These are phyloP conservation scores for Fusarium protoensiforme DNA, from an alignment of 2,329 filamentous ascomycete species.

Conservation along the genomic window DNA sequence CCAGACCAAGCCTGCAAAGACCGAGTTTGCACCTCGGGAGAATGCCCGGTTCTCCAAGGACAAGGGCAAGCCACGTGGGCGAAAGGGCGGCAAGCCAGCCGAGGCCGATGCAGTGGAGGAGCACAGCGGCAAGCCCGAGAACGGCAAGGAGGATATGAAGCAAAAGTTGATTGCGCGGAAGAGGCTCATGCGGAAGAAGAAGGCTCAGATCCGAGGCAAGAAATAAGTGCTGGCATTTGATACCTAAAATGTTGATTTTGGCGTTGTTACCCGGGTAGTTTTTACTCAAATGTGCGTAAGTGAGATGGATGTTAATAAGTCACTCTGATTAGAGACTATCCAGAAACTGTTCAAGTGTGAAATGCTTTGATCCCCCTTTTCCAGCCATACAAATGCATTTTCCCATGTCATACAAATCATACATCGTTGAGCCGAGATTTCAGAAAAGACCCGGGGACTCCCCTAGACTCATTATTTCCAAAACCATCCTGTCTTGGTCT, in stretches of 20 bases:
- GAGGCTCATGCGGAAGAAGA: conserved; percentile 80
- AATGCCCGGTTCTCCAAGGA: conserved; percentile 31
- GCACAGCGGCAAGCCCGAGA: conserved; percentile 48
- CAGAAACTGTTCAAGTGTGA: background rate
- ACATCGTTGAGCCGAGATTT: conserved; percentile 24
- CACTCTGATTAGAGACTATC: background rate
- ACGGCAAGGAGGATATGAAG: conserved; percentile 56
- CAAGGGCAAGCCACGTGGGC: conserved; percentile 29
- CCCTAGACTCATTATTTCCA: conserved; percentile 48
- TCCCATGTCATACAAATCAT: conserved; percentile 15
- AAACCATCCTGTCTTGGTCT: conserved; percentile 52
- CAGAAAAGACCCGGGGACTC: background rate
- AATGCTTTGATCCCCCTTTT: background rate
- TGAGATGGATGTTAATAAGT: background rate
- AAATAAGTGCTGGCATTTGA: conserved; percentile 36
- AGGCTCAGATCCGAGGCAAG: conserved; percentile 54
- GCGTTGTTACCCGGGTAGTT: background rate
- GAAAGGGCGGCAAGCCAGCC: conserved; percentile 27
- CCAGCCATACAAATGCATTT: background rate
- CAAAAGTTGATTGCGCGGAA: conserved; percentile 90
- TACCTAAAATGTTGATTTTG: conserved; percentile 30
- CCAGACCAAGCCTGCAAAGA: conserved; percentile 32
- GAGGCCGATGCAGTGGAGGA: conserved; percentile 18
- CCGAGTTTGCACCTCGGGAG: conserved; percentile 28
- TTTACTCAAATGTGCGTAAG: background rate